Conservation (phyloP, 1,139 yeast species). For the Petasospora fabianii region DNA sequence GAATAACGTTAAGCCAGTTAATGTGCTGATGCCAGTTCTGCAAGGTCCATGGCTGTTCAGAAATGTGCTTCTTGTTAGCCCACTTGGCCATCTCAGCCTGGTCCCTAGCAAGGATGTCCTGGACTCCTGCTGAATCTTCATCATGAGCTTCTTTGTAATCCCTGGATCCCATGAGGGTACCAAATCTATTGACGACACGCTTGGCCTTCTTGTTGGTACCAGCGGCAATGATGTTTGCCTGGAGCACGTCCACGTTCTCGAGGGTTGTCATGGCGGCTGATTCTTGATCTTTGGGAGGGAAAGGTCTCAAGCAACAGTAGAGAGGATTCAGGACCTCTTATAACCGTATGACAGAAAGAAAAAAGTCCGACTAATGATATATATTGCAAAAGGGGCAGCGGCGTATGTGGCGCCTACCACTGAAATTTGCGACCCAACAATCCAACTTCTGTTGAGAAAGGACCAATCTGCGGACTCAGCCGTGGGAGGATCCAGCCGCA, state of each 20-base stretch:
- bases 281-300: not conserved
- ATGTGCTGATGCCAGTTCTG: slow-evolving; percentile 82
- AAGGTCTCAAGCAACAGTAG: no score
- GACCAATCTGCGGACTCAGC: not conserved
- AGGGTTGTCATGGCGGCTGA: slow-evolving; percentile 22
- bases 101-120: slow-evolving; percentile 52
- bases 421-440: slow-evolving; percentile 3
- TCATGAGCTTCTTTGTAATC: slow-evolving; percentile 61
- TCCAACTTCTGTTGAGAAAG: not conserved
- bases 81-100: slow-evolving; percentile 47
- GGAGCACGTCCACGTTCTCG: slow-evolving; percentile 65
- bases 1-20: slow-evolving; percentile 88
- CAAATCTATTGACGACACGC: slow-evolving; percentile 74
- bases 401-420: slow-evolving; percentile 3
- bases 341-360: no score
- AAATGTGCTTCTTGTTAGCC: slow-evolving; percentile 60
- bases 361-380: no score
- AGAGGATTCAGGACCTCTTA: no score
- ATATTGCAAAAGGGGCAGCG: not conserved
- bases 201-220: slow-evolving; percentile 72
- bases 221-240: slow-evolving; percentile 84
- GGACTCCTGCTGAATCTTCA: slow-evolving; percentile 48
- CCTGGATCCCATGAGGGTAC: slow-evolving; percentile 77
- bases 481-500: no score
- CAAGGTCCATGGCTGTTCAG: slow-evolving; percentile 88